Evolutionary conservation across 2,329 filamentous ascomycete species (phyloP), one percentile per base, ranked within the genome.

Genomic region (Ophiostoma quercus): DNA sequence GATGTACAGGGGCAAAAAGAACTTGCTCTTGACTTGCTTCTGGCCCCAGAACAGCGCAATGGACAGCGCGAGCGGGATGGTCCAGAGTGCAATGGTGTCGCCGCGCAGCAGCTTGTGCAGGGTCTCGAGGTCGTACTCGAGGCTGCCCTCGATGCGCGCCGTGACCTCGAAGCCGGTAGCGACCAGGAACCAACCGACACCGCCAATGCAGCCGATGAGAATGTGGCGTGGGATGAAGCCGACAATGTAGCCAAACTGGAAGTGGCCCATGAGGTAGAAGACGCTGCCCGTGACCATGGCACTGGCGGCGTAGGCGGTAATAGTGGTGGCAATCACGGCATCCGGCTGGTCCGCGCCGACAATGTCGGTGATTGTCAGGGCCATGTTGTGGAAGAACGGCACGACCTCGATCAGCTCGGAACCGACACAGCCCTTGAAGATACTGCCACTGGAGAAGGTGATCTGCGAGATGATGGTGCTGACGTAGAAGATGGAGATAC

Each of bases 341-440:
- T 95, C 89, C 0, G 91, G 88, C 34, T 95, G 88, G 25, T 94
- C 88, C 72, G 90, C 87, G 19, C 94, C 92, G 73, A 99, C 89
- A 62, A 86, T 84, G 16, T 84, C 82, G 74, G 95, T 88, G 76
- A 98, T 97, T 39, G 90, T 94, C 73, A 90, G 88, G 0, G 95
- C 94, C 94, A 99, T 99, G 76, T 94, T 96, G 80, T 99, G 95
- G 78, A 99, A 98, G 81, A 99, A 99, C 0, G 94, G 95, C 0
- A 99, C 94, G 0, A 98, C 94, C 80, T 99, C 95, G 74, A 98
- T 99, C 88, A 99, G 89, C 79, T 99, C 95, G 2, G 95, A 98
- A 5, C 95, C 95, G 71, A 99, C 88, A 3, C 92, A 93, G 19
- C 95, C 94, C 74, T 87, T 90, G 81, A 99, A 99, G 43, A 92